Base-by-base conservation (phyloP, 2,329 filamentous ascomycete genomes). In the Alternaria panax region DNA sequence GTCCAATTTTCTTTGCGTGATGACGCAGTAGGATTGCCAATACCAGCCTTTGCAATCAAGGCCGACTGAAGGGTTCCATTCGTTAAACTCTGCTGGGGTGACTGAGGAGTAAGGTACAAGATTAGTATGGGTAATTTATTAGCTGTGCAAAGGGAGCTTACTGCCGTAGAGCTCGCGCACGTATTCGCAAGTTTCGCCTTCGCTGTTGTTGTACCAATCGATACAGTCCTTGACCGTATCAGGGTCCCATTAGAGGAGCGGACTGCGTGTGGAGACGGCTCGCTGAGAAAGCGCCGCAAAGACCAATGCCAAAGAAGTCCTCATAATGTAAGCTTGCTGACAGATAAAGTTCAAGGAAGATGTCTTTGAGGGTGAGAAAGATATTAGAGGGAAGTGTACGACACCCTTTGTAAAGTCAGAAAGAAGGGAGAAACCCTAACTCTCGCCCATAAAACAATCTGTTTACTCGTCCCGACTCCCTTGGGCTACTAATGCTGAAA, bases 1-100 rank as follows among this genome's bases (percentile, higher is more conserved):
- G 45, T 56, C 45, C 7, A 50, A 25, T n/a, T 18, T 42, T 12
- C 22, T 34, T 40, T 50, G 45, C 22, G 53, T 56, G 34, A 56
- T 36, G 11, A 56, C 24, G 22, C 41, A 43, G 22, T 43, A 43
- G 12, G 41, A 43, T 43, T 43, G 41, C 41, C 22, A 43, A 27
- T 27, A 4, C 22, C 41, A 43, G 24, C 12, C 12, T 8, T 7
- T n/a, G 41, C 41, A 43, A 43, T 43, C 20, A 43, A 43, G 41
- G 24, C 41, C 12, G 41, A 43, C 22, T 43, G 41, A 43, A n/a
- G 41, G 41, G 41, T 43, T 43, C 41, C 22, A 43, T 43, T 43
- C 41, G 22, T 25, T 24, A 43, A 43, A 43, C 12, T 43, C 41
- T 43, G 41, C 41, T 43, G 41, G 22, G 4, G 22, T 25, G 41